A percentile compares a stretch with the other conserved stretches of the same genome.
Evolutionary conservation across 139 green algal genomes (phyloP).

Genomic region (Astrephomene gubernaculifera): DNA sequence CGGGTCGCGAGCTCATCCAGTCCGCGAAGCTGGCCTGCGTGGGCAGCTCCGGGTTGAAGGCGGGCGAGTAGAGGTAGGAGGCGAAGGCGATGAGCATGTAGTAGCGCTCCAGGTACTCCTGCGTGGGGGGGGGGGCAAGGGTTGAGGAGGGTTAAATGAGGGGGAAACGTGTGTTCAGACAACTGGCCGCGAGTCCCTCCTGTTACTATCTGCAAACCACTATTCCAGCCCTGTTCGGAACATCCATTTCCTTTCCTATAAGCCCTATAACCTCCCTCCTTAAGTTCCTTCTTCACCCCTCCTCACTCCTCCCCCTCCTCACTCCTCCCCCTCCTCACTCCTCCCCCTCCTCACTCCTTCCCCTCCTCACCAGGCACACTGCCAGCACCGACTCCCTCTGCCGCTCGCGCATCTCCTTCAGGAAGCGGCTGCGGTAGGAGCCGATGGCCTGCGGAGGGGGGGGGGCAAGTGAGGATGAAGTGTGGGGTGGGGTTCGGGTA

Average conservation of each 20-base stretch:
- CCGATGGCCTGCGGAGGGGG: constrained; percentile 79
- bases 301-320: background rate
- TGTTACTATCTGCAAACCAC: too few relatives aligned
- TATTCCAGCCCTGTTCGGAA: too few relatives aligned
- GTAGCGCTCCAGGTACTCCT: constrained; percentile 86
- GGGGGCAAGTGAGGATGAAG: constrained; percentile 42
- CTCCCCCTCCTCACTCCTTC: background rate
- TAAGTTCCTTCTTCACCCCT: background rate
- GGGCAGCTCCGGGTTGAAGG: constrained; percentile 65
- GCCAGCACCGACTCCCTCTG: constrained; percentile 80
- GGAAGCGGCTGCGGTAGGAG: constrained; percentile 83
- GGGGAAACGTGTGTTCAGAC: background rate
- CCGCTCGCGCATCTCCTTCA: constrained; percentile 84
- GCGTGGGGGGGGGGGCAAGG: background rate
- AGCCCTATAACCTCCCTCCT: too few relatives aligned
- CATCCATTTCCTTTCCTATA: too few relatives aligned
- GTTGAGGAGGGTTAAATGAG: background rate
- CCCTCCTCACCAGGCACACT: constrained; percentile 65
- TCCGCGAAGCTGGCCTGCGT: constrained; percentile 71
- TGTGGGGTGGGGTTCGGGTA: too few relatives aligned
- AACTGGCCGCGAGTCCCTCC: too few relatives aligned
- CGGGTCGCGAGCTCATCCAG: constrained; percentile 78
- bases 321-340: background rate
- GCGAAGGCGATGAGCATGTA: constrained; percentile 90
- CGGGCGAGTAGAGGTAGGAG: constrained; percentile 79